Conservation (phyloP, 1,139 yeast genomes). For the Candida glucosophila region DNA sequence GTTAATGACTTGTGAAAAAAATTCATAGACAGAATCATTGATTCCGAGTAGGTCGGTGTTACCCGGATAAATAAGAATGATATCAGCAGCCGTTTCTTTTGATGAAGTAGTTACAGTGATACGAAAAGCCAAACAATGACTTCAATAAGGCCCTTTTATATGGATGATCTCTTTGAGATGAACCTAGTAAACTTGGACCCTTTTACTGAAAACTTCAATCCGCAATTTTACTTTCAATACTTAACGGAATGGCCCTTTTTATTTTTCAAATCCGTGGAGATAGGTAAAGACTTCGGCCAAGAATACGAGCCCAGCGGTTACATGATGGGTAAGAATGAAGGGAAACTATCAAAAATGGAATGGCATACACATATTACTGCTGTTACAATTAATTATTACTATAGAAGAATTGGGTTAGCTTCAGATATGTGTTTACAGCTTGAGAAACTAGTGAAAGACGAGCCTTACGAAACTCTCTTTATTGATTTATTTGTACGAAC, state of each 20-base stretch:
- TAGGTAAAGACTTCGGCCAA: conserved; percentile 12
- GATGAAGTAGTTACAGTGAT: not conserved
- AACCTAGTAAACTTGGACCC: conserved; percentile 79
- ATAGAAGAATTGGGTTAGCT: conserved; percentile 81
- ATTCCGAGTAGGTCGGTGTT: too few species aligned
- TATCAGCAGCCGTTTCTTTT: not conserved
- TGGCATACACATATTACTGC: conserved; percentile 99
- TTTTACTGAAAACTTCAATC: conserved; percentile 81
- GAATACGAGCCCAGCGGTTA: conserved; percentile 48
- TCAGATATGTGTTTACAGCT: conserved; percentile 65
- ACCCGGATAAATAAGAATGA: not conserved
- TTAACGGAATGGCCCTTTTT: conserved; percentile 81
- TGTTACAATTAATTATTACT: conserved; percentile 78
- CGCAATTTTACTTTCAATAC: conserved; percentile 78
- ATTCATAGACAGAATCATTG: too few species aligned
- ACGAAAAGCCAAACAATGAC: conserved; percentile 44
- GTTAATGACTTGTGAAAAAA: too few species aligned
- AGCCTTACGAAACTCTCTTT: conserved; percentile 70
- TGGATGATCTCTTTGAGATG: conserved; percentile 67
- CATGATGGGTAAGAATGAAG: conserved; percentile 97
- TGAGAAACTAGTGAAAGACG: conserved; percentile 57
- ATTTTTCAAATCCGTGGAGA: conserved; percentile 65
- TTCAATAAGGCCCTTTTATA: conserved; percentile 74
- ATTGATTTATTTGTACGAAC: conserved; percentile 88
- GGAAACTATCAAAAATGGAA: conserved; percentile 50